Base-by-base conservation (phyloP, 805 yeast genomes). In the Brettanomyces custersianus region DNA sequence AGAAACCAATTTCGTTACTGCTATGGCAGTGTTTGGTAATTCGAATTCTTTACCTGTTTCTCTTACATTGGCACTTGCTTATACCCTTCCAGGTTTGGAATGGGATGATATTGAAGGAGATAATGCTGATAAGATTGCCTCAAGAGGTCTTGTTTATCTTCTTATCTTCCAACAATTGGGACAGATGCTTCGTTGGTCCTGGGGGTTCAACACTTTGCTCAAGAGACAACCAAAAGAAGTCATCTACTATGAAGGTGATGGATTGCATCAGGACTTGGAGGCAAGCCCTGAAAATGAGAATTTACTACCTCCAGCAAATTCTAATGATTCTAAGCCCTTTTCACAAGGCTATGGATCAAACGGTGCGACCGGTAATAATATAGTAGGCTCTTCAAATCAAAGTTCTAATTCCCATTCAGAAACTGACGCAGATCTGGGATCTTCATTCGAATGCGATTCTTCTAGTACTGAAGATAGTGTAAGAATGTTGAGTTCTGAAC, bases 21-120 rank as follows among this genome's bases (percentile, higher is more conserved):
- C 96, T 2, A 92, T 92, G 94, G 86, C 92, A 3, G 95, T 88
- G 5, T 90, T 90, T 60, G 97, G 96, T 36, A 92, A 90, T 60
- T 85, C 95, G 30, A 90, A 90, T 64, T 83, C 95, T 9, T 70
- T 90, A 38, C 97, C 98, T 0, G 97, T 90, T 2, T 86, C 96
- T 0, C 68, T 92, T 45, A 82, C 92, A 1, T 63, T 92, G 38
- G 80, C 94, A 1, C 63, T 82, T 43, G 77, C 88, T 2, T 79
- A 78, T 52, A 77, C 90, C 0, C 62, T 82, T 40, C 94, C 92
- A 3, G 74, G 77, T 43, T 63, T 82, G 40, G 70, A 76, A 34
- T 82, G 94, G 94, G 83, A 77, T 38, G 80, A 77, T 41, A 63
- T 81, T 28, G 72, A 68, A 7, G 70, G 74, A 49, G 94, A 82